Conservation (phyloP, 2,329 filamentous ascomycete species). For the Talaromyces albobiverticillius region DNA sequence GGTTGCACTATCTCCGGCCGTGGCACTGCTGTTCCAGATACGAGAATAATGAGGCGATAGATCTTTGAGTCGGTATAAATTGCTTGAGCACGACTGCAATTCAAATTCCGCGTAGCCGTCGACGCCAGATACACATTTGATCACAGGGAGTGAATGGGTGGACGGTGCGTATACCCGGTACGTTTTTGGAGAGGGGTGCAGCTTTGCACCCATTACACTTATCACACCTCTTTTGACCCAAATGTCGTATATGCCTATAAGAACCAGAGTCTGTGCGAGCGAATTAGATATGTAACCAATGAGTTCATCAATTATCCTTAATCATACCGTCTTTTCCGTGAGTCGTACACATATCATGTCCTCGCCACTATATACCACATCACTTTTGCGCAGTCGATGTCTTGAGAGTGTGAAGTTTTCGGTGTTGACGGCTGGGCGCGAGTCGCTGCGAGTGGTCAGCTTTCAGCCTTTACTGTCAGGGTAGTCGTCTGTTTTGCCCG, state of each 20-base stretch:
- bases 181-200: conserved; percentile 43
- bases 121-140: conserved; percentile 44
- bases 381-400: conserved; percentile 32
- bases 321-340: conserved; percentile 36
- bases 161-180: conserved; percentile 55
- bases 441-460: conserved; percentile 25
- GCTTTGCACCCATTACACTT: conserved; percentile 57
- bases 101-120: conserved; percentile 47
- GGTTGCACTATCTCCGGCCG: conserved; percentile 30
- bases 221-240: conserved; percentile 55
- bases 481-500: not conserved
- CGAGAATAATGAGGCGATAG: conserved; percentile 53
- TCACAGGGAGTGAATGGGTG: conserved; percentile 55
- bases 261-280: conserved; percentile 38
- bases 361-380: conserved; percentile 37
- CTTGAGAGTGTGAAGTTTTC: conserved; percentile 42
- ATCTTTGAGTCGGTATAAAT: conserved; percentile 43
- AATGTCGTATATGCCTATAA: conserved; percentile 57
- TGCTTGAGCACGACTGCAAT: conserved; percentile 46
- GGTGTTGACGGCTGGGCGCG: conserved; percentile 26
- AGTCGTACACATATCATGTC: conserved; percentile 38
- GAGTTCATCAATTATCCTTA: not conserved
- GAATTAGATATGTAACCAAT: conserved; percentile 18
- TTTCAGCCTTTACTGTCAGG: not conserved
- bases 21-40: conserved; percentile 48